phyloP scores from a whole-genome alignment of 192 early-diverging fungal species.

The Pilobolus umbonatus region DNA sequence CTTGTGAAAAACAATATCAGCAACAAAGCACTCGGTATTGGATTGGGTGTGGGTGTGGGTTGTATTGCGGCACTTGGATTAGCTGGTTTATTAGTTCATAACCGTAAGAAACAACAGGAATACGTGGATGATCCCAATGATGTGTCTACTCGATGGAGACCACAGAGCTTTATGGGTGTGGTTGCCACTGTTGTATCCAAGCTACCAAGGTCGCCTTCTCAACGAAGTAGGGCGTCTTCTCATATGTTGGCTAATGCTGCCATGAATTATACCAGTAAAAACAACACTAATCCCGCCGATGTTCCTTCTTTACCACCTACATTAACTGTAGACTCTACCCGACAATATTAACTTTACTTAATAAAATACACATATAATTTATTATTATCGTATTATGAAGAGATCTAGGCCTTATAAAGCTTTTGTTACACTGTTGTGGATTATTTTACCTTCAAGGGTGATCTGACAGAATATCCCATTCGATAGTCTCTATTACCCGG shows the following conservation, averaged over 20 bases:
- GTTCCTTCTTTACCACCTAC: no score
- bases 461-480: no score
- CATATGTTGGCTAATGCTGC: not conserved
- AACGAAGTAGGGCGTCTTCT: not conserved
- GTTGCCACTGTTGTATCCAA: slow-evolving; percentile 26
- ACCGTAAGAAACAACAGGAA: slow-evolving; percentile 3
- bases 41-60: slow-evolving; percentile 27
- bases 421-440: no score
- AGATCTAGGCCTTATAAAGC: no score
- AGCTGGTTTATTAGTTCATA: slow-evolving; percentile 23
- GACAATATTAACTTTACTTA: no score
- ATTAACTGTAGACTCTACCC: no score
- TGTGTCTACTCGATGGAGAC: slow-evolving; percentile 25
- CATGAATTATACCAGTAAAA: no score
- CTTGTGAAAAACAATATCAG: slow-evolving; percentile 4
- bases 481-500: no score
- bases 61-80: slow-evolving; percentile 31
- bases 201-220: slow-evolving; percentile 20
- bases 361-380: no score
- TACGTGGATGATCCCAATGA: not conserved
- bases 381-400: no score
- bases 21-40: slow-evolving; percentile 26
- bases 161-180: slow-evolving; percentile 33
- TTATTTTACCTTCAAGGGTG: no score
- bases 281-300: no score